Base-by-base conservation (phyloP, 257 asterid genomes). In the Pogostemon cablin region DNA sequence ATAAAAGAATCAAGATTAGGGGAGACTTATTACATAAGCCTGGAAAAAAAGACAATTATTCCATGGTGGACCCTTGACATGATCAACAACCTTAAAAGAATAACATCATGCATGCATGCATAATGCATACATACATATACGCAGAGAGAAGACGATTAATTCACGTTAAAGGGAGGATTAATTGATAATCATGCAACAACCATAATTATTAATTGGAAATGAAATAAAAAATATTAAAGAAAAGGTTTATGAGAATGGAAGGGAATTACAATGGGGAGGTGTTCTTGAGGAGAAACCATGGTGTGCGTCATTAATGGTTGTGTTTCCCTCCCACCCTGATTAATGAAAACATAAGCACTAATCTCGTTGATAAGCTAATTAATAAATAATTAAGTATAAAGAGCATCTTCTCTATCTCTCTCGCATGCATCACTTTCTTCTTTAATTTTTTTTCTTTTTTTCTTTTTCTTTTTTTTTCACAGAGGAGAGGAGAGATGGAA, bases 261-360 rank as follows among this genome's bases (percentile, higher is more conserved):
- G 37, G 57, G 54, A 43, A 48, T 60, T 79, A 79, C 80, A 54
- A 67, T 61, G 38, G 78, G 68, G 72, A 60, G 69, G 2, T 75
- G 77, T 54, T 79, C 60, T 75, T 74, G 78, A 61, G 77, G 71
- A 71, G 75, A 73, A 65, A 8, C 77, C 77, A 70, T 59, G 72
- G 65, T 69, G 43, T 74, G 56, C 75, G 71, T 59, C 77, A 74
- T 65, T 34, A 25, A 25, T 25, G 32, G 20, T 74, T 49, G 32
- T 65, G 1, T 2, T 25, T 55, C 67, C 61, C 60, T 69, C 72
- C 54, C 62, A 47, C 49, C 68, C 62, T 46, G 54, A 69, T 47
- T 41, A 50, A 32, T 66, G 64, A 11, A 44, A 50, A 43, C 44
- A 43, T 60, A 48, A 68, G 75, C 66, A 69, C 67, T 41, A 49